Conservation (phyloP, 2,329 filamentous ascomycete species). For the Pseudopithomyces chartarum region DNA sequence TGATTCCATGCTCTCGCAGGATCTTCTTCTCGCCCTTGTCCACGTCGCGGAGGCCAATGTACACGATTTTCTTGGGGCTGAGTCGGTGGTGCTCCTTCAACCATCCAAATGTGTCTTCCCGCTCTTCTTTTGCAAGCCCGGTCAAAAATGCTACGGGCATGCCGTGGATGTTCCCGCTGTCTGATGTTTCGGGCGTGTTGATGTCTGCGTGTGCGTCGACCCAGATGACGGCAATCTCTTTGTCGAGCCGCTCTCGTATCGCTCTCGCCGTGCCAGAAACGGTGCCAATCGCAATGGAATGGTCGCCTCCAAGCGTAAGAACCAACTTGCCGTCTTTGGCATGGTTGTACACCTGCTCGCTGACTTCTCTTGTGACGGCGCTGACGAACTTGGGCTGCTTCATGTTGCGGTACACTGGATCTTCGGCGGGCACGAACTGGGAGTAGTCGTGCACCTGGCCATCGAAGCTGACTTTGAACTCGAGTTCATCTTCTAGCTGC, state of each 20-base stretch:
- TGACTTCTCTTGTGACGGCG: slow-evolving; percentile 79
- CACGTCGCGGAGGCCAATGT: slow-evolving; percentile 93
- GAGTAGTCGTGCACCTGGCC: slow-evolving; percentile 80
- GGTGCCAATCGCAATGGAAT: slow-evolving; percentile 94
- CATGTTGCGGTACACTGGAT: slow-evolving; percentile 88
- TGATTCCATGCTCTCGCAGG: slow-evolving; percentile 84
- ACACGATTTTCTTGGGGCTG: slow-evolving; percentile 85
- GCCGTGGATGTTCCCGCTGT: slow-evolving; percentile 92
- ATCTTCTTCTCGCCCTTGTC: slow-evolving; percentile 94
- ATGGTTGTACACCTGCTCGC: slow-evolving; percentile 84
- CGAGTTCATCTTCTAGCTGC: slow-evolving; percentile 82
- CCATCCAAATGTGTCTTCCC: slow-evolving; percentile 88
- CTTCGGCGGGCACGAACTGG: slow-evolving; percentile 70
- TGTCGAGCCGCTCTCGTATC: slow-evolving; percentile 76
- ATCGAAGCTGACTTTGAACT: slow-evolving; percentile 87
- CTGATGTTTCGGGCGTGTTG: slow-evolving; percentile 90
- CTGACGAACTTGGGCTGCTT: slow-evolving; percentile 89
- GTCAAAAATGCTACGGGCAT: slow-evolving; percentile 96
- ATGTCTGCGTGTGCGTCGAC: slow-evolving; percentile 98
- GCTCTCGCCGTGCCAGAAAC: slow-evolving; percentile 87
- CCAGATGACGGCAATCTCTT: slow-evolving; percentile 95
- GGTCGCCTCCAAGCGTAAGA: slow-evolving; percentile 92
- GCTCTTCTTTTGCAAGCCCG: slow-evolving; percentile 77
- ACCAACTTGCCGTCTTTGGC: slow-evolving; percentile 83
- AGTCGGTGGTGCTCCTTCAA: slow-evolving; percentile 72